Evolutionary conservation across 352 stramenopile genomes (phyloP).

Genomic region (Peronospora tabacina): DNA sequence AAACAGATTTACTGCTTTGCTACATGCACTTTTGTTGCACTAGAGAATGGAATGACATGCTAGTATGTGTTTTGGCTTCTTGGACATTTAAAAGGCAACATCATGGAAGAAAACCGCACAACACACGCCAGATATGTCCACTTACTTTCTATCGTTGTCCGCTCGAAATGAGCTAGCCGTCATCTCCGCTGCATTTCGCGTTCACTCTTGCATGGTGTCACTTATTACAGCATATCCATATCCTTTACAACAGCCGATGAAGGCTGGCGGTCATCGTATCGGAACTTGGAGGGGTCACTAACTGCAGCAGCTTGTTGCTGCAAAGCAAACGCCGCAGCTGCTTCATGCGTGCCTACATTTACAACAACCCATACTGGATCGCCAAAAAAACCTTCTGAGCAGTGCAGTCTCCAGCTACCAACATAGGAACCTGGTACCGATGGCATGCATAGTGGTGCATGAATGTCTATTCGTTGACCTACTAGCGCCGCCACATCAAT

Average conservation of each 20-base stretch:
- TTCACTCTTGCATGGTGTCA: conserved; percentile 12
- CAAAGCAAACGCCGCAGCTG: conserved; percentile 20
- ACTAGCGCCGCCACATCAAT: conserved; percentile 37
- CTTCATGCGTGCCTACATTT: conserved; percentile 41
- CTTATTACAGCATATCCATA: conserved; percentile 34
- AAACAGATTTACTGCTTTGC: conserved; percentile 22
- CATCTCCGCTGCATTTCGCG: conserved; percentile 9
- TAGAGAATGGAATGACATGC: not conserved
- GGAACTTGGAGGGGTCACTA: conserved; percentile 30
- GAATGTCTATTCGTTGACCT: conserved; percentile 57
- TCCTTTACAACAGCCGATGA: conserved; percentile 32
- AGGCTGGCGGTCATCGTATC: conserved; percentile 22
- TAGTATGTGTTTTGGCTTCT: not conserved
- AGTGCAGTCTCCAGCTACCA: conserved; percentile 68
- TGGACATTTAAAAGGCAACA: not conserved
- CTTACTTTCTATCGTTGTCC: conserved; percentile 11
- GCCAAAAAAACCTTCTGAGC: conserved; percentile 55
- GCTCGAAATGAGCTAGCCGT: conserved; percentile 23
- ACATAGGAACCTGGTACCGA: conserved; percentile 48
- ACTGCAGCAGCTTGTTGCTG: conserved; percentile 17
- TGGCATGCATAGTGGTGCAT: conserved; percentile 50
- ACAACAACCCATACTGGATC: conserved; percentile 74
- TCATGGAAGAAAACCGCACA: conserved; percentile 7
- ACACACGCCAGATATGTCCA: conserved; percentile 19
- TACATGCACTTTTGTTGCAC: not conserved